A percentile compares a stretch with the other conserved stretches of the same genome.
Evolutionary conservation across 139 green algal species (phyloP).

Genomic region (Desmodesmus armatus): DNA sequence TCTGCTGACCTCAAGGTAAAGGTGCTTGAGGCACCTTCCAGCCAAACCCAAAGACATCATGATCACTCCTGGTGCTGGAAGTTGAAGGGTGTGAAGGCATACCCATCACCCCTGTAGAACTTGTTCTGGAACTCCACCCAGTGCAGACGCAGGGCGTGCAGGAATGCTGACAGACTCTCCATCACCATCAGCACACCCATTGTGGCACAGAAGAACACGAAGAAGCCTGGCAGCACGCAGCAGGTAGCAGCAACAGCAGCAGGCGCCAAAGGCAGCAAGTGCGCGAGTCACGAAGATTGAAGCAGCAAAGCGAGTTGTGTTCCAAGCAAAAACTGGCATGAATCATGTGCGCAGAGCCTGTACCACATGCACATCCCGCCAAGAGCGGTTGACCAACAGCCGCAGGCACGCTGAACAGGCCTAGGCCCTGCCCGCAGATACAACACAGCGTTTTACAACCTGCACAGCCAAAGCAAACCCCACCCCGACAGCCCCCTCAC

Average conservation of each 20-base stretch:
- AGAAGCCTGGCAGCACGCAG: constrained; percentile 75
- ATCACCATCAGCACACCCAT: constrained; percentile 99
- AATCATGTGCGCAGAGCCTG: too few species aligned
- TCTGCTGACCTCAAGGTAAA: too few species aligned
- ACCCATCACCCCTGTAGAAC: constrained; percentile 88
- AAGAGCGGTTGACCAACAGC: background rate
- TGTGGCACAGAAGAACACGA: constrained; percentile 91
- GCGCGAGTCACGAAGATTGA: too few species aligned
- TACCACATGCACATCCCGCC: too few species aligned
- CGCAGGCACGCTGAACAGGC: background rate
- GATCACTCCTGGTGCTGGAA: constrained; percentile 62
- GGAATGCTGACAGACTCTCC: constrained; percentile 97
- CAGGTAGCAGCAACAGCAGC: background rate
- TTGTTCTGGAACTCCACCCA: constrained; percentile 97
- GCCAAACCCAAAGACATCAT: too few species aligned
- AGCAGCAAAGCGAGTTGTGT: background rate
- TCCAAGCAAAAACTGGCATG: background rate
- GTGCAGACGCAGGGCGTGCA: constrained; percentile 98
- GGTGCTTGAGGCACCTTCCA: too few species aligned
- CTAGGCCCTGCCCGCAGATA: background rate
- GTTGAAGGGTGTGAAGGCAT: constrained; percentile 91
- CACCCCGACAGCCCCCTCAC: background rate
- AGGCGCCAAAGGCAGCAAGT: background rate
- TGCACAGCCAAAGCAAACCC: background rate
- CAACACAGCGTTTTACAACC: background rate